Percentiles rank a stretch among this genome's conserved stretches.
Conservation (phyloP, 306 rosid species). For the Trifolium repens region DNA sequence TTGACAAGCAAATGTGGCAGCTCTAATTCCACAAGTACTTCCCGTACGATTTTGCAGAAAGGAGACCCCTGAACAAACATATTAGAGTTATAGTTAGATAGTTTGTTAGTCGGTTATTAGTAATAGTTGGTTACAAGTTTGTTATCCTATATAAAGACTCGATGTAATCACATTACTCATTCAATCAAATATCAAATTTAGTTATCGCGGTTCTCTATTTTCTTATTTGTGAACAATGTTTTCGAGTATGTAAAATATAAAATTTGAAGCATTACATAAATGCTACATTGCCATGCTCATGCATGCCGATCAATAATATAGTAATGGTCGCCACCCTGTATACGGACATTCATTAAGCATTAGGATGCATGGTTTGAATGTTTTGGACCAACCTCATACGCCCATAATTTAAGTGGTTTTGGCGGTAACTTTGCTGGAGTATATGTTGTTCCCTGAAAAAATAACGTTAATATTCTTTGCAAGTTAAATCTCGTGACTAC, state of each 20-base stretch:
- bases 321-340: neutral
- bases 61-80: constrained; percentile 83
- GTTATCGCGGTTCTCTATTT: neutral
- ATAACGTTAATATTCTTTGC: constrained; percentile 5
- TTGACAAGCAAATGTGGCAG: constrained; percentile 76
- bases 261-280: constrained; percentile 18
- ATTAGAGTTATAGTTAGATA: neutral
- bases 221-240: neutral
- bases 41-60: constrained; percentile 95
- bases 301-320: constrained; percentile 24
- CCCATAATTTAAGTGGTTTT: constrained; percentile 86
- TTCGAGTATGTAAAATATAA: constrained; percentile 32
- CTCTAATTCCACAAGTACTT: constrained; percentile 90
- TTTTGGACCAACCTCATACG: constrained; percentile 77
- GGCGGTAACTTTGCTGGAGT: constrained; percentile 85
- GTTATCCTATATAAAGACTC: neutral
- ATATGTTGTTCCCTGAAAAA: constrained; percentile 74
- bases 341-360: constrained; percentile 13
- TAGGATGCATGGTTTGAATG: constrained; percentile 13
- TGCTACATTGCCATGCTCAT: constrained; percentile 6
- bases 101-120: neutral
- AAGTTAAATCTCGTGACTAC: constrained; percentile 24
- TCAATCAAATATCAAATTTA: neutral
- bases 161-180: neutral
- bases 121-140: neutral